A percentile compares a stretch with the other conserved stretches of the same genome.
Conservation (phyloP, 2,329 filamentous ascomycete species). For the Pestalotiopsis fici region DNA sequence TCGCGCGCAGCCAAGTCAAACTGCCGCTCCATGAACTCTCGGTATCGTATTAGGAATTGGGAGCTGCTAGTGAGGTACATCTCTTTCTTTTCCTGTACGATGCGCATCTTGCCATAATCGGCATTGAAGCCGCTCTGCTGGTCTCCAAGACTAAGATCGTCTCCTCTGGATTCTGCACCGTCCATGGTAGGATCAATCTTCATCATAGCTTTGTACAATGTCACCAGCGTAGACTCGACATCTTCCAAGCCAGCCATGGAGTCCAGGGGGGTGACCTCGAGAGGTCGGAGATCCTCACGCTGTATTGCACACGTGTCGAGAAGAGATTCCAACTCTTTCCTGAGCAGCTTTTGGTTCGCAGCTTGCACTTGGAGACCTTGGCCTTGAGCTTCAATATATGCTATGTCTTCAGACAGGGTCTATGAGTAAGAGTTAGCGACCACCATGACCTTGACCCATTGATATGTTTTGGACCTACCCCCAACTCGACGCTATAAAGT, state of each 20-base stretch:
- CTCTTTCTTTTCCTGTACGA: constrained; percentile 91
- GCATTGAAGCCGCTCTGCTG: constrained; percentile 60
- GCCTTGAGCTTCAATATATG: constrained; percentile 95
- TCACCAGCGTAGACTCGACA: constrained; percentile 76
- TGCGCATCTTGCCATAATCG: constrained; percentile 87
- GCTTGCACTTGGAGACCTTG: constrained; percentile 97
- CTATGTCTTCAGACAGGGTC: constrained; percentile 93
- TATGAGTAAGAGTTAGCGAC: constrained; percentile 38
- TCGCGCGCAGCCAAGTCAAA: constrained; percentile 77
- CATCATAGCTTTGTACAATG: constrained; percentile 87
- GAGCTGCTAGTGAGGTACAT: constrained; percentile 78
- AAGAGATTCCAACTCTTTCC: constrained; percentile 85
- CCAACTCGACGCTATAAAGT: constrained; percentile 90
- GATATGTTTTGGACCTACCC: constrained; percentile 55
- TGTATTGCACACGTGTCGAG: constrained; percentile 91
- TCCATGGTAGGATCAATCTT: constrained; percentile 87
- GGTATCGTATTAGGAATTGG: constrained; percentile 76
- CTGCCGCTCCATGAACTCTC: constrained; percentile 78
- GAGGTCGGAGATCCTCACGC: constrained; percentile 69
- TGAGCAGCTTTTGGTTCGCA: constrained; percentile 92
- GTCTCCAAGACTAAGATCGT: constrained; percentile 46
- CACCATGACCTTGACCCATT: background rate
- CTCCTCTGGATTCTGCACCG: constrained; percentile 48
- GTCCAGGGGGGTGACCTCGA: constrained; percentile 74
- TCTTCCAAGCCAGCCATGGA: constrained; percentile 70